These are phyloP conservation scores for Phytophthora tubulina DNA, from an alignment of 352 stramenopile species.

Conservation along the genomic window DNA sequence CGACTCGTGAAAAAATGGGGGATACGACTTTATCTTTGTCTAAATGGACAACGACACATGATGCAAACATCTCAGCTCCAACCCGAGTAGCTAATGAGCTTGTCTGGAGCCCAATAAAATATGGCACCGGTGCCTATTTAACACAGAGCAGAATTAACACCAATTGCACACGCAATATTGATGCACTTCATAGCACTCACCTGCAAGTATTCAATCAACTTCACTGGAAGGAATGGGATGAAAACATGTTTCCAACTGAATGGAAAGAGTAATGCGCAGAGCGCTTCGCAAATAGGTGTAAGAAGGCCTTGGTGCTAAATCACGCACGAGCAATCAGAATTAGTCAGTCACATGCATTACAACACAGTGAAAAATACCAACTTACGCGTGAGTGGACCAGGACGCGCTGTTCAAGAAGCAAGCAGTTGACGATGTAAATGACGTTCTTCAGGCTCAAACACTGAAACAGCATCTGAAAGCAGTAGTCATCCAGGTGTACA, in stretches of 20 bases:
- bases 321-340: constrained; percentile 15
- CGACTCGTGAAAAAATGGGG: constrained; percentile 65
- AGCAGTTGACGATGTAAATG: constrained; percentile 83
- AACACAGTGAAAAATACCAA: neutral
- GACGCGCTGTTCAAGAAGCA: constrained; percentile 86
- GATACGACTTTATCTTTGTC: constrained; percentile 88
- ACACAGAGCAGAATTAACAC: neutral
- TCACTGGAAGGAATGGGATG: constrained; percentile 84
- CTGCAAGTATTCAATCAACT: constrained; percentile 87
- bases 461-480: constrained; percentile 85
- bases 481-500: constrained; percentile 76
- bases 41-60: constrained; percentile 84
- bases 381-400: constrained; percentile 84
- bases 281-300: constrained; percentile 81
- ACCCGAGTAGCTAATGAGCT: constrained; percentile 80
- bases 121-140: constrained; percentile 79
- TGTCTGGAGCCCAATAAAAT: constrained; percentile 88
- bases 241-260: constrained; percentile 91
- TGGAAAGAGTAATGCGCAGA: constrained; percentile 83
- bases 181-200: constrained; percentile 28
- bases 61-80: constrained; percentile 79
- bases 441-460: constrained; percentile 84
- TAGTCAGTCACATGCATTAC: constrained; percentile 3
- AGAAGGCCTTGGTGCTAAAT: constrained; percentile 71
- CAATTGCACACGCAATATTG: neutral